phyloP scores from a whole-genome alignment of 306 rosid genomes.

The Lathyrus tuberosus region DNA sequence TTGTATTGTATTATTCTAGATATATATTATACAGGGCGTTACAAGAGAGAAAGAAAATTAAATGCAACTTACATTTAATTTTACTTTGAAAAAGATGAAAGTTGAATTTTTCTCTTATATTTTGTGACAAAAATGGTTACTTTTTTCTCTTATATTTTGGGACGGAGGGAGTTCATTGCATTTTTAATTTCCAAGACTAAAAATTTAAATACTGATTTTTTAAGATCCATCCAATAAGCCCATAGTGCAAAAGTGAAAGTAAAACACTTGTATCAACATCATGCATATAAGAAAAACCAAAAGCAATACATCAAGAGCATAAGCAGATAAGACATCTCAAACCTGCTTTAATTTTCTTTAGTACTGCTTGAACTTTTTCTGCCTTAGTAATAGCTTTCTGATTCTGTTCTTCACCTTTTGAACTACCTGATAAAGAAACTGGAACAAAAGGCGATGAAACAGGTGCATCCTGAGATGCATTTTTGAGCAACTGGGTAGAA shows the following conservation, averaged over 20 bases:
- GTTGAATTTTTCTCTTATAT: no score
- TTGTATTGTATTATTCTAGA: no score
- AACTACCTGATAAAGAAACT: slow-evolving; percentile 55
- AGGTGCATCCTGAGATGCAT: slow-evolving; percentile 61
- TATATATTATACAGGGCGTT: no score
- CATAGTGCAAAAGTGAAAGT: slow-evolving; percentile 4
- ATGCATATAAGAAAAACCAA: slow-evolving; percentile 3
- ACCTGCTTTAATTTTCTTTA: slow-evolving; percentile 91
- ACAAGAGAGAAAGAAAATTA: no score
- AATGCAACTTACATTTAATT: no score
- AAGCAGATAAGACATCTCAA: slow-evolving; percentile 18
- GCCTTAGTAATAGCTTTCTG: slow-evolving; percentile 61
- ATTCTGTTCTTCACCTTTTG: slow-evolving; percentile 58
- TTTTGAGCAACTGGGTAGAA: slow-evolving; percentile 58
- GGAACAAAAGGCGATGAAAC: slow-evolving; percentile 75
- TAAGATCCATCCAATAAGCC: slow-evolving; percentile 24
- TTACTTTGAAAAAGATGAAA: no score
- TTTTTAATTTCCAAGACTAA: background rate
- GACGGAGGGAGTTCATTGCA: background rate
- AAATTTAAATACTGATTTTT: background rate
- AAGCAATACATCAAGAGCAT: slow-evolving; percentile 8
- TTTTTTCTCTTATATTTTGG: no score
- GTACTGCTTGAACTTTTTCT: slow-evolving; percentile 76
- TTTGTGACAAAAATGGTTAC: no score
- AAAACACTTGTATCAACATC: slow-evolving; percentile 9